Percentiles rank a stretch among this genome's conserved stretches.
These are phyloP conservation scores for Stereum hirsutum DNA, from an alignment of 1,284 basidiomycete species.

Conservation along the genomic window DNA sequence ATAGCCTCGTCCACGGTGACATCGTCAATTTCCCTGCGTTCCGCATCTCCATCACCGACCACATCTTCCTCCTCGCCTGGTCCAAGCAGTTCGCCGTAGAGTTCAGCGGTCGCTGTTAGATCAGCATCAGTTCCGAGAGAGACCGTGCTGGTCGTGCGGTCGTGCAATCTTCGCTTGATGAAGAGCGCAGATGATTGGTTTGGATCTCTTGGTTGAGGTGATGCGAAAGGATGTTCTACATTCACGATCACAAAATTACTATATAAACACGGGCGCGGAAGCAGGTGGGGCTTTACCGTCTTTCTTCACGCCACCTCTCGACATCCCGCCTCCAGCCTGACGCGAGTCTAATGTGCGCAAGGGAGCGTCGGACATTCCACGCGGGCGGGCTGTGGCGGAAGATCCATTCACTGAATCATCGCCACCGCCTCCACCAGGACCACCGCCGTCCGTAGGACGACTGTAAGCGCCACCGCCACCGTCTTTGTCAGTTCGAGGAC, in stretches of 20 bases:
- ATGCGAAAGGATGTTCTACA: constrained; percentile 5
- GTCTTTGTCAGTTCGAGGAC: constrained; percentile 42
- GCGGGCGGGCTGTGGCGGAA: constrained; percentile 31
- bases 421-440: constrained; percentile 27
- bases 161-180: neutral
- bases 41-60: neutral
- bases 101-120: neutral
- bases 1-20: neutral
- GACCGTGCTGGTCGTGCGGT: constrained; percentile 1
- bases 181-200: neutral
- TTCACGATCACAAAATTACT: constrained; percentile 10
- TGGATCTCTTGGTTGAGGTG: neutral
- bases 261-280: constrained; percentile 5
- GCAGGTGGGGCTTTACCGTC: constrained; percentile 11
- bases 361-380: constrained; percentile 38
- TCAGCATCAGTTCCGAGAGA: neutral
- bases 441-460: constrained; percentile 24
- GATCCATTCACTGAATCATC: constrained; percentile 13
- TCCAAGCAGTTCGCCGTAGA: neutral
- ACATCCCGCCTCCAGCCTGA: constrained; percentile 6
- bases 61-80: neutral
- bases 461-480: constrained; percentile 28
- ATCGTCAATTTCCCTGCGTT: neutral
- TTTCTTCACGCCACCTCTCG: constrained; percentile 7
- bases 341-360: constrained; percentile 15